Conservation (phyloP, 805 yeast genomes). For the Priceomyces carsonii region DNA sequence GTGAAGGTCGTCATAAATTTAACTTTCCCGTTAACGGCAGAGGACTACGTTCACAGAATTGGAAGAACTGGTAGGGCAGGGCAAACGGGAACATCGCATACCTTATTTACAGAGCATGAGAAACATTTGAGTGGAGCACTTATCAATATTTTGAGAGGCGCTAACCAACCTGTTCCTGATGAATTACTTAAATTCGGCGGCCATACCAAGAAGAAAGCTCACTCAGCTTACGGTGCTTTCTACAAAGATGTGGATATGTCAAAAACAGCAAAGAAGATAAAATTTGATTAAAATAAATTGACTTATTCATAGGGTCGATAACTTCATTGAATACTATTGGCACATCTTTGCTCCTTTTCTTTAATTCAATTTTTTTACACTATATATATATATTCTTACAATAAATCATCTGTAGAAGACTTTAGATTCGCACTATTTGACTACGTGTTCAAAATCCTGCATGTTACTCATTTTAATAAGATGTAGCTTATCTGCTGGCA, state of each 20-base stretch:
- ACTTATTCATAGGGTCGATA: background rate
- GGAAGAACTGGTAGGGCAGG: conserved; percentile 99
- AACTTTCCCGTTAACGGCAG: conserved; percentile 95
- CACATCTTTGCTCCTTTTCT: background rate
- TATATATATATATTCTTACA: too few relatives aligned
- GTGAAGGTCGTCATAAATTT: conserved; percentile 93
- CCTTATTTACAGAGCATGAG: conserved; percentile 94
- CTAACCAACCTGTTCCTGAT: conserved; percentile 93
- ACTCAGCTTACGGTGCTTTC: conserved; percentile 97
- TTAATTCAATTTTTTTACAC: too few relatives aligned
- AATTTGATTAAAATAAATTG: conserved; percentile 51
- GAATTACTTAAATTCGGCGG: conserved; percentile 94
- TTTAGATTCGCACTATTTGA: too few relatives aligned
- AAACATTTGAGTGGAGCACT: conserved; percentile 95
- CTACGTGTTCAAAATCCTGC: too few relatives aligned
- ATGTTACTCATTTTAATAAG: too few relatives aligned
- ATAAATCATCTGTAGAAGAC: too few relatives aligned
- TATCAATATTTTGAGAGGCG: conserved; percentile 89
- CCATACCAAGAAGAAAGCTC: conserved; percentile 97
- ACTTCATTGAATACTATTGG: background rate
- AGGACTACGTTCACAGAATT: conserved; percentile 95
- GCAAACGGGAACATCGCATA: conserved; percentile 89
- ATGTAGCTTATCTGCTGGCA: too few relatives aligned
- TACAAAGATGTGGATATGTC: conserved; percentile 88
- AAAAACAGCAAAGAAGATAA: conserved; percentile 85